phyloP scores from a whole-genome alignment of 176 grass and related monocot genomes.

The Ensete ventricosum region DNA sequence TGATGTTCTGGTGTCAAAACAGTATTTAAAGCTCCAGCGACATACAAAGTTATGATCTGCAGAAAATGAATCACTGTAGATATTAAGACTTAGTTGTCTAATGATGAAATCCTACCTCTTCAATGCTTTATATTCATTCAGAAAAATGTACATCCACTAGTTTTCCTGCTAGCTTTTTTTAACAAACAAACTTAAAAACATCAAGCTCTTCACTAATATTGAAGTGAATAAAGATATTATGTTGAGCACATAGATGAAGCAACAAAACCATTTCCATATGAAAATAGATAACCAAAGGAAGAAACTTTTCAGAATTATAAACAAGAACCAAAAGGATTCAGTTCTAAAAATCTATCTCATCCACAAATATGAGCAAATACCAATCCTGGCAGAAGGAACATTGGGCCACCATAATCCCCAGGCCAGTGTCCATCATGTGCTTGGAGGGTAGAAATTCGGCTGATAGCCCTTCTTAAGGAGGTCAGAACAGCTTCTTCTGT shows the following conservation, averaged over 20 bases:
- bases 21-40: constrained; percentile 55
- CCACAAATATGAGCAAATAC: constrained; percentile 28
- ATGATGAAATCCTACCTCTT: background rate
- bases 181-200: background rate
- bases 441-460: constrained; percentile 55
- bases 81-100: constrained; percentile 6
- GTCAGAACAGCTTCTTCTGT: constrained; percentile 44
- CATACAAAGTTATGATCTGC: constrained; percentile 69
- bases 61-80: constrained; percentile 10
- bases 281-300: background rate
- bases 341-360: background rate
- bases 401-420: constrained; percentile 77
- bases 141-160: background rate
- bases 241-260: background rate
- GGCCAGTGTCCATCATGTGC: constrained; percentile 84
- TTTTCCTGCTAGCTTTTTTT: background rate
- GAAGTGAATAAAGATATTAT: background rate
- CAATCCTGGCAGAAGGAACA: constrained; percentile 87
- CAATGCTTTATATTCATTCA: background rate
- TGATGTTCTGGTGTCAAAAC: constrained; percentile 59
- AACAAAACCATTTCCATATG: background rate
- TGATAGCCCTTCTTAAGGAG: constrained; percentile 55
- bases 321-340: constrained; percentile 1
- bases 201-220: background rate
- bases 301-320: background rate